Evolutionary conservation across 371 early-diverging fungal genomes (phyloP).

Genomic region (Blakeslea trispora): DNA sequence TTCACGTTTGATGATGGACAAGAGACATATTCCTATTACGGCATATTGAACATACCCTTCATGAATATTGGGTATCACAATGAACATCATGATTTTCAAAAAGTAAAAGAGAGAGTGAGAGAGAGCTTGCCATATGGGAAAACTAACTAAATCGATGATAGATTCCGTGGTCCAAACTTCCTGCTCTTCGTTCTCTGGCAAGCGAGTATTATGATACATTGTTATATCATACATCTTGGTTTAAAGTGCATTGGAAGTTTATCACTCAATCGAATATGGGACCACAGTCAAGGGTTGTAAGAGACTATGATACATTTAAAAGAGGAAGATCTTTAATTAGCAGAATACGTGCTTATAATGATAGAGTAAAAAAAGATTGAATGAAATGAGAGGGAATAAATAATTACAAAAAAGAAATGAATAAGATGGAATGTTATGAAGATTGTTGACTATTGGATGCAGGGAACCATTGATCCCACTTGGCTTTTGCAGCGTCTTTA

Average conservation of each 20-base stretch:
- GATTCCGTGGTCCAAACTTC: conserved; percentile 90
- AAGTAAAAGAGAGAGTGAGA: no score
- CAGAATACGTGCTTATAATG: conserved; percentile 32
- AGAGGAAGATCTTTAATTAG: conserved; percentile 55
- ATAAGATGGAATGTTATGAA: not conserved
- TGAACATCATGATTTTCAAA: conserved; percentile 96
- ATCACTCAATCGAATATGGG: conserved; percentile 72
- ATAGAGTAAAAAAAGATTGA: not conserved
- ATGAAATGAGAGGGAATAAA: conserved; percentile 1
- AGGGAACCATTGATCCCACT: conserved; percentile 49
- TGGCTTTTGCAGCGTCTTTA: conserved; percentile 49
- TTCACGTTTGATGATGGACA: conserved; percentile 94
- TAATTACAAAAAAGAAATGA: not conserved
- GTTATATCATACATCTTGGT: conserved; percentile 88
- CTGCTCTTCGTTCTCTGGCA: conserved; percentile 77
- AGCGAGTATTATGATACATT: conserved; percentile 90
- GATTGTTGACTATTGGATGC: not conserved
- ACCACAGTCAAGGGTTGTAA: conserved; percentile 83
- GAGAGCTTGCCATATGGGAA: no score
- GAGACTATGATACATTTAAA: conserved; percentile 73
- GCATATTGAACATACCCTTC: conserved; percentile 79
- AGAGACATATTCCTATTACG: conserved; percentile 98
- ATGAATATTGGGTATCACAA: conserved; percentile 95
- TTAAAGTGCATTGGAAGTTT: conserved; percentile 79
- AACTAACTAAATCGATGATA: conserved; percentile 17